Evolutionary conservation across 2,329 filamentous ascomycete species (phyloP).

Genomic region (Aspergillus vadensis): DNA sequence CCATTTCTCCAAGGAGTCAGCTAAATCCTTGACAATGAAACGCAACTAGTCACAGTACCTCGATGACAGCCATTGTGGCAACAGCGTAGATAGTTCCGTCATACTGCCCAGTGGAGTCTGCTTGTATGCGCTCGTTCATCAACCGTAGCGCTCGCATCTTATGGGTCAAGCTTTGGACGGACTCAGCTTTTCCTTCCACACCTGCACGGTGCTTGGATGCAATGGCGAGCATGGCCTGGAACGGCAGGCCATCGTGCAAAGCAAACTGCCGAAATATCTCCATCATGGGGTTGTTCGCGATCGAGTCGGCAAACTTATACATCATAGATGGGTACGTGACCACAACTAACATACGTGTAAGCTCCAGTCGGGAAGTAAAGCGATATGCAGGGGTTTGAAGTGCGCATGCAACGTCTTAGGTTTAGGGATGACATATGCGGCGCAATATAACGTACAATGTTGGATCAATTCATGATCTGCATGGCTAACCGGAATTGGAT

Average conservation of each 20-base stretch:
- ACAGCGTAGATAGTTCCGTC: conserved; percentile 36
- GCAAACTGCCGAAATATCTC: conserved; percentile 35
- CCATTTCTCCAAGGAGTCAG: conserved; percentile 35
- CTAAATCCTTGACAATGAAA: not conserved
- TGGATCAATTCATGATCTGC: conserved; percentile 34
- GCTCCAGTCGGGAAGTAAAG: conserved; percentile 10
- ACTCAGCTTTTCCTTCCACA: conserved; percentile 33
- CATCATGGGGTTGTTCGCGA: conserved; percentile 33
- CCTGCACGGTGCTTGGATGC: conserved; percentile 36
- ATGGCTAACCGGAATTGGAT: conserved; percentile 29
- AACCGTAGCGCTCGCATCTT: conserved; percentile 36
- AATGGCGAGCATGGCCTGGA: conserved; percentile 39
- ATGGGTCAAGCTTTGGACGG: conserved; percentile 36
- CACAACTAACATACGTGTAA: conserved; percentile 30
- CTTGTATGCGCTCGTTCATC: conserved; percentile 33
- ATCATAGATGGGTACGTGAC: conserved; percentile 39
- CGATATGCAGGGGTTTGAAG: not conserved
- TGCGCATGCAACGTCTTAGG: not conserved
- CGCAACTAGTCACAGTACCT: conserved; percentile 24
- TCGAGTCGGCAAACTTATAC: conserved; percentile 34
- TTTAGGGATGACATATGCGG: not conserved
- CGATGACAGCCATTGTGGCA: conserved; percentile 38
- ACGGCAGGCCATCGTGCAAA: conserved; percentile 33
- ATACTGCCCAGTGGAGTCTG: conserved; percentile 25
- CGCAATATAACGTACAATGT: conserved; percentile 31